Base-by-base conservation (phyloP, 2,329 filamentous ascomycete species). In the Didymella arachidicola region DNA sequence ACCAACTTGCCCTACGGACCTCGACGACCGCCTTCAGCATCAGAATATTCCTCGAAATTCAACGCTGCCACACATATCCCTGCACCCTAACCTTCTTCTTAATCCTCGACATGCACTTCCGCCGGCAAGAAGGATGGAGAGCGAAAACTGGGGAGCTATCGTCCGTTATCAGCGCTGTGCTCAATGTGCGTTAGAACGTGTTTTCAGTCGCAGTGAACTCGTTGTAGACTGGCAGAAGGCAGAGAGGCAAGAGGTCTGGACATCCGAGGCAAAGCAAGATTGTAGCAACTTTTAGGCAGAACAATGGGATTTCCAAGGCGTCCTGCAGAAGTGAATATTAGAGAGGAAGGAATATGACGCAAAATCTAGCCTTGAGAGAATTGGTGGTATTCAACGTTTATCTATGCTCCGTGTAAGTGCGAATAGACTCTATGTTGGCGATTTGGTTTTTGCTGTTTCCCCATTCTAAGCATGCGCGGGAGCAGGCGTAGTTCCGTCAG, bases 381-480 rank as follows among this genome's bases (percentile, higher is more conserved):
- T 36, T 18, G 32, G 32, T 36, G 16, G 32, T 36, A 36, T 36
- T 36, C 32, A 36, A 16, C 3, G 32, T 34, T 16, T 34, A 34
- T 34, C 32, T 34, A 11, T 34, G 32, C 32, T 16, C 16, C 32
- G 14, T 16, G 14, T 16, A 34, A 16, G 32, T 34, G 32, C 32
- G 12, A 14, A n/a, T 16, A 34, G 32, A 34, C 32, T 34, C 32
- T 34, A 36, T 18, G 16, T 36, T 36, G 32, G 32, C 16, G n/a
- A 36, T 14, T 36, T 36, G 32, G 2, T 7, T 36, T 36, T 36
- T n/a, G 16, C 32, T 36, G 2, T 36, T 36, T n/a, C n/a, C 32
- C 14, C 32, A 27, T 44, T 48, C 47, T 57, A 57, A 22, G 53
- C 22, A 2, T 65, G 60, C 18, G 65, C 61, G 6, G 62, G 59